A percentile compares a stretch with the other conserved stretches of the same genome.
Conservation (phyloP, 805 yeast species). For the Cyberlindnera euphorbiae region DNA sequence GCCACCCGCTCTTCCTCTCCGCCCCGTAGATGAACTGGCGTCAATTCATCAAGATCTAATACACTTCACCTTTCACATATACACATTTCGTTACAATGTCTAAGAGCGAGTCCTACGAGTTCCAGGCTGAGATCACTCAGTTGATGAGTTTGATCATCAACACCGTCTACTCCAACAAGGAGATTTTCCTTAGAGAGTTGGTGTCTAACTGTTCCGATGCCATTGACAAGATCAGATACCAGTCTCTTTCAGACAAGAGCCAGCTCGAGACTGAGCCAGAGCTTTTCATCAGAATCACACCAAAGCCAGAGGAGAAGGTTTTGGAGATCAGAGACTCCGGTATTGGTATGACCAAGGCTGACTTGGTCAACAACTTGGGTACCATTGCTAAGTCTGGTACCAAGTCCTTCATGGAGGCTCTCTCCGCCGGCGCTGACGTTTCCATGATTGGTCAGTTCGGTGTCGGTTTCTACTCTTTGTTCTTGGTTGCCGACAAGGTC, state of each 20-base stretch:
- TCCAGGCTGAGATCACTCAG: conserved; percentile 99
- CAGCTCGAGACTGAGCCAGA: conserved; percentile 94
- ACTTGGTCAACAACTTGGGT: conserved; percentile 97
- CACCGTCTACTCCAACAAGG: conserved; percentile 99
- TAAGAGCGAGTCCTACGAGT: conserved; percentile 77
- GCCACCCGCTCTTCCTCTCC: neutral
- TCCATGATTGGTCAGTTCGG: conserved; percentile 99
- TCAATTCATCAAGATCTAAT: too few species aligned
- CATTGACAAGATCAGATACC: conserved; percentile 95
- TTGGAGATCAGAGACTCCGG: conserved; percentile 98
- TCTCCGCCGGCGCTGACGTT: conserved; percentile 99
- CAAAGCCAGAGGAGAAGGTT: conserved; percentile 89
- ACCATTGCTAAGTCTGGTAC: conserved; percentile 99
- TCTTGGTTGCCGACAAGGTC: conserved; percentile 98
- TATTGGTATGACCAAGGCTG: conserved; percentile 99
- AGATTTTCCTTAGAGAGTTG: conserved; percentile 97
- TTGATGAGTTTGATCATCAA: conserved; percentile 99
- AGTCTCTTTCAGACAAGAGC: conserved; percentile 88
- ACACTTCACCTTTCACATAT: neutral
- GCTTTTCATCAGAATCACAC: conserved; percentile 94
- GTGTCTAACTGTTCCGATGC: conserved; percentile 99
- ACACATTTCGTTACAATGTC: conserved; percentile 9
- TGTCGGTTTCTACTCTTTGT: conserved; percentile 99
- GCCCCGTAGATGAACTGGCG: too few species aligned
- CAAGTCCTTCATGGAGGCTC: conserved; percentile 98